phyloP scores from a whole-genome alignment of 1,284 basidiomycete genomes.

The Somion occarium region DNA sequence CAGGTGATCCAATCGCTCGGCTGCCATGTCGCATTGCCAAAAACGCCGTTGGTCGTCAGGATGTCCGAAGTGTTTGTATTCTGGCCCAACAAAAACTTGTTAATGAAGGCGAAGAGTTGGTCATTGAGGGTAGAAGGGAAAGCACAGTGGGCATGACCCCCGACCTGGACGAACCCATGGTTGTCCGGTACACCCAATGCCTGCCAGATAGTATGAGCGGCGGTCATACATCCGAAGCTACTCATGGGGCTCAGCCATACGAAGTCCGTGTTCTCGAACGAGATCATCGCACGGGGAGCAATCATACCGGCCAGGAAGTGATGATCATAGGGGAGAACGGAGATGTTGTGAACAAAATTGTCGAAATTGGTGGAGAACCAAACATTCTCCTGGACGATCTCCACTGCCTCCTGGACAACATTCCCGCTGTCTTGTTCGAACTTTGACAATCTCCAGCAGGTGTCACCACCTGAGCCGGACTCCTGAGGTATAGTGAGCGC shows the following conservation, averaged over 20 bases:
- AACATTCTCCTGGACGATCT: constrained; percentile 51
- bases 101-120: constrained; percentile 44
- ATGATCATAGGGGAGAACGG: constrained; percentile 46
- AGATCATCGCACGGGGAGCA: too few species aligned
- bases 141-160: constrained; percentile 47
- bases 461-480: constrained; percentile 50
- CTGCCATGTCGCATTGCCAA: constrained; percentile 36
- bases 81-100: constrained; percentile 46
- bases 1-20: constrained; percentile 42
- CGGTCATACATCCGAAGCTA: constrained; percentile 44
- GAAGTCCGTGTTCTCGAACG: constrained; percentile 47
- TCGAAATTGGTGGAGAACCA: constrained; percentile 41
- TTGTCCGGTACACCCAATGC: constrained; percentile 40
- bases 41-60: constrained; percentile 39
- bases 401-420: constrained; percentile 42
- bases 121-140: constrained; percentile 40
- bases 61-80: constrained; percentile 40
- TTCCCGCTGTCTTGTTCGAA: constrained; percentile 32
- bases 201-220: constrained; percentile 41
- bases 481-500: constrained; percentile 53
- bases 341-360: constrained; percentile 37
- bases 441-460: constrained; percentile 52
- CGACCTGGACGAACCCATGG: constrained; percentile 47
- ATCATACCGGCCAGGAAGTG: constrained; percentile 46
- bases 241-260: constrained; percentile 46